A percentile compares a stretch with the other conserved stretches of the same genome.
phyloP scores from a whole-genome alignment of 2,329 filamentous ascomycete species.

The Diaporthe batatas region DNA sequence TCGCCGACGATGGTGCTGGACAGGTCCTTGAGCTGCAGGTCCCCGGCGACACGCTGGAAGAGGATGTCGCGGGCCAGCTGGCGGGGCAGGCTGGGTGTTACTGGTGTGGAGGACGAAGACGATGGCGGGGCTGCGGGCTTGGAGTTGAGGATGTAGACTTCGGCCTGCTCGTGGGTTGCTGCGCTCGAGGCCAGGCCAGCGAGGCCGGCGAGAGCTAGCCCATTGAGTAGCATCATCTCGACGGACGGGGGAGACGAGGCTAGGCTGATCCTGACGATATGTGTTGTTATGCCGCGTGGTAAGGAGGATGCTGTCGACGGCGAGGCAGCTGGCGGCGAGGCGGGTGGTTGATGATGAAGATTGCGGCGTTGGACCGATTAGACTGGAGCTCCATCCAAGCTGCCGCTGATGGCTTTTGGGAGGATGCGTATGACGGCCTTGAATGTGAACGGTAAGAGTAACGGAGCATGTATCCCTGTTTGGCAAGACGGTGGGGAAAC shows the following conservation, averaged over 20 bases:
- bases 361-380: slow-evolving; percentile 28
- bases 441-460: slow-evolving; percentile 19
- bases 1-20: slow-evolving; percentile 61
- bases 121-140: slow-evolving; percentile 51
- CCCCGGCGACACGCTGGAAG: slow-evolving; percentile 66
- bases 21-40: slow-evolving; percentile 62
- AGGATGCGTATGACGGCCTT: slow-evolving; percentile 37
- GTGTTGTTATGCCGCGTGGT: slow-evolving; percentile 1
- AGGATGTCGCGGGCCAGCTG: slow-evolving; percentile 70
- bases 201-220: slow-evolving; percentile 50
- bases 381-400: slow-evolving; percentile 35
- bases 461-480: not conserved
- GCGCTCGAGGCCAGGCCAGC: slow-evolving; percentile 49
- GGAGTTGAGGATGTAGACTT: slow-evolving; percentile 66
- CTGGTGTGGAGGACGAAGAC: slow-evolving; percentile 52
- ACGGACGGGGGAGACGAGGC: not conserved
- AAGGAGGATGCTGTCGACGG: slow-evolving; percentile 15
- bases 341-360: not conserved
- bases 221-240: slow-evolving; percentile 50
- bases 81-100: slow-evolving; percentile 57
- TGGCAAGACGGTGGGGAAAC: not conserved
- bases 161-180: slow-evolving; percentile 58
- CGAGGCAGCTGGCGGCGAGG: slow-evolving; percentile 15
- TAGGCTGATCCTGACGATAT: slow-evolving; percentile 13
- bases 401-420: slow-evolving; percentile 37